Base-by-base conservation (phyloP, 306 rosid species). In the Cicer judaicum region DNA sequence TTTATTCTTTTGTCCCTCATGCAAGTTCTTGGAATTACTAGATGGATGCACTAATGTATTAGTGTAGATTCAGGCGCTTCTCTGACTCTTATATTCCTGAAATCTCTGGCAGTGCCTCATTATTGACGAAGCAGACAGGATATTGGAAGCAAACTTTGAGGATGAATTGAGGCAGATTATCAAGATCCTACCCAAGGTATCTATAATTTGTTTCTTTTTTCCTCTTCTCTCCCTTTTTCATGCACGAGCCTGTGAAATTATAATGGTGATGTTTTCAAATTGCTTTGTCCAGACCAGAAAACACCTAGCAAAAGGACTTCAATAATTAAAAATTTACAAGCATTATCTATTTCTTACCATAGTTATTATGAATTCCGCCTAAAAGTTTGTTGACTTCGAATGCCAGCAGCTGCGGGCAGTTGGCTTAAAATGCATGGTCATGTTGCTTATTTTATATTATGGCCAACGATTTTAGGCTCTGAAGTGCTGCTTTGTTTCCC, bases 71-170 rank as follows among this genome's bases (percentile, higher is more conserved):
- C 10, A 49, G 62, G 60, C 64, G 68, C 49, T 64, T 76, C 64
- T 53, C 75, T 74, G 62, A 68, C 78, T 41, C 62, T 52, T 41
- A 18, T 46, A 59, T 24, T 80, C 52, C 34, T 64, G 44, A 68
- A 9, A 75, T 71, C 9, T 54, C 53, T 81, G 78, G 84, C 90
- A 91, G 98, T 93, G 94, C 75, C 97, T 91, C 18, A 74, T 91
- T 62, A 93, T 93, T 39, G 98, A 93, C 81, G 98, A 93, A 88
- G 98, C 97, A 48, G 97, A 91, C 88, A 88, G 96, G 89, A 86
- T 93, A 81, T 66, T 93, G 86, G 97, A 93, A 87, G 85, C 91
- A 46, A 93, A 93, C 78, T 93, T 93, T 86, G 97, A 91, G 92
- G 96, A 93, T 68, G 98, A 93, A 81, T 91, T 91, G 97, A 90